A percentile compares a stretch with the other conserved stretches of the same genome.
Evolutionary conservation across 768 basidiomycete species (phyloP).

Genomic region (Suillus subluteus): DNA sequence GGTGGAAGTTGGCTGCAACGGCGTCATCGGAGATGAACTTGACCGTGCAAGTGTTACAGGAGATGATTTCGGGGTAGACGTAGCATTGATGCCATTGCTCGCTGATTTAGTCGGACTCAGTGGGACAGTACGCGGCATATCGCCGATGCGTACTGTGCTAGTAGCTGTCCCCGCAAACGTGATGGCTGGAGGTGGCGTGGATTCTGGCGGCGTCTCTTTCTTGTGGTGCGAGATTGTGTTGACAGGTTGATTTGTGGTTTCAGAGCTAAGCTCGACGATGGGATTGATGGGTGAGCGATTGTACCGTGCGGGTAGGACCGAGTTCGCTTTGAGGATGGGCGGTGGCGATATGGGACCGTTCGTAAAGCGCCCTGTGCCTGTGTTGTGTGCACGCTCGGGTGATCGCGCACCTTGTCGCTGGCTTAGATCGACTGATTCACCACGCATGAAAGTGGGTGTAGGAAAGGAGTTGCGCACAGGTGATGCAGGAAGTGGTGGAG

Average conservation of each 20-base stretch:
- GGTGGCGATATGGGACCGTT: conserved; percentile 20
- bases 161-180: conserved; percentile 39
- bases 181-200: conserved; percentile 10
- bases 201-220: conserved; percentile 32
- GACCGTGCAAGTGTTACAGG: conserved; percentile 9
- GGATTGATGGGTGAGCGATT: conserved; percentile 24
- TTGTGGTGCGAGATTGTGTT: conserved; percentile 13
- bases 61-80: conserved; percentile 14
- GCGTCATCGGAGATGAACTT: conserved; percentile 14
- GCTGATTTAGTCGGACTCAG: conserved; percentile 42
- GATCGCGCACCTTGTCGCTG: conserved; percentile 30
- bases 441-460: conserved; percentile 30
- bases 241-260: conserved; percentile 25
- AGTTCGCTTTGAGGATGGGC: conserved; percentile 45
- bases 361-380: conserved; percentile 21
- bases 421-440: conserved; percentile 31
- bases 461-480: conserved; percentile 31
- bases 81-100: neutral
- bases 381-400: conserved; percentile 30
- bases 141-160: conserved; percentile 48
- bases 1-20: conserved; percentile 51
- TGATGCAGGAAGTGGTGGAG: conserved; percentile 35
- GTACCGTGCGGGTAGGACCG: conserved; percentile 43
- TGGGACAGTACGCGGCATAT: conserved; percentile 58
- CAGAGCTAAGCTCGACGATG: conserved; percentile 18